These are phyloP conservation scores for Sindora glabra DNA, from an alignment of 306 rosid genomes.

Conservation along the genomic window DNA sequence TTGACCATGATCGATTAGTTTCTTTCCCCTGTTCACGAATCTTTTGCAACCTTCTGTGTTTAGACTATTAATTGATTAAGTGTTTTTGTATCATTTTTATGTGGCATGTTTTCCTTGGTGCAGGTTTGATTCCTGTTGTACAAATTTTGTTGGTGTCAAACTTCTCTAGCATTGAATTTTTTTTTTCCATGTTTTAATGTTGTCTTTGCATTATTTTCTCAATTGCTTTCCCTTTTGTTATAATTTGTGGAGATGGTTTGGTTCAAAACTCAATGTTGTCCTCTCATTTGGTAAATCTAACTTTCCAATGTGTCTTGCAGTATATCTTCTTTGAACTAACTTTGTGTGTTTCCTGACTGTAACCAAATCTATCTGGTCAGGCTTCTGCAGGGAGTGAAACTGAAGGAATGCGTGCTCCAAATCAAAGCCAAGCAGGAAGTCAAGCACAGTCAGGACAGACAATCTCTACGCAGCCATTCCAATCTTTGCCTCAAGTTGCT, in stretches of 20 bases:
- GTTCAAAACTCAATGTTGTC: not conserved
- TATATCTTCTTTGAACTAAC: conserved; percentile 9
- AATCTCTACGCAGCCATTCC: conserved; percentile 56
- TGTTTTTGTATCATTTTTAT: not conserved
- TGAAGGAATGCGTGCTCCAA: conserved; percentile 25
- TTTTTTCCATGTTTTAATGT: not conserved
- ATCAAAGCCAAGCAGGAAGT: conserved; percentile 47
- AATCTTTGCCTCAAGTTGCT: conserved; percentile 52
- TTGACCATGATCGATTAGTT: not conserved
- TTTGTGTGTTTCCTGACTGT: conserved; percentile 5
- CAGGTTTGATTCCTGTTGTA: too few relatives aligned
- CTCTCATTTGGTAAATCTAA: too few relatives aligned
- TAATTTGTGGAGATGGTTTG: conserved; percentile 2
- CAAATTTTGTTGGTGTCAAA: too few relatives aligned
- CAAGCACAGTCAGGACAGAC: conserved; percentile 65
- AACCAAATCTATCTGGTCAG: conserved; percentile 37
- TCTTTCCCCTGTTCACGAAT: not conserved
- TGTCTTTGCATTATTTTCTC: not conserved
- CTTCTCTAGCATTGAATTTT: not conserved
- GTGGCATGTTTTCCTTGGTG: not conserved
- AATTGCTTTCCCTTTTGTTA: not conserved
- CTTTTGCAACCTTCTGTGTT: not conserved
- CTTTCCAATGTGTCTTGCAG: not conserved
- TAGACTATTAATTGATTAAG: not conserved
- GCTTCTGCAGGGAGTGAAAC: conserved; percentile 56